Conservation (phyloP, 352 stramenopile genomes). For the Ophiocytium majus region DNA sequence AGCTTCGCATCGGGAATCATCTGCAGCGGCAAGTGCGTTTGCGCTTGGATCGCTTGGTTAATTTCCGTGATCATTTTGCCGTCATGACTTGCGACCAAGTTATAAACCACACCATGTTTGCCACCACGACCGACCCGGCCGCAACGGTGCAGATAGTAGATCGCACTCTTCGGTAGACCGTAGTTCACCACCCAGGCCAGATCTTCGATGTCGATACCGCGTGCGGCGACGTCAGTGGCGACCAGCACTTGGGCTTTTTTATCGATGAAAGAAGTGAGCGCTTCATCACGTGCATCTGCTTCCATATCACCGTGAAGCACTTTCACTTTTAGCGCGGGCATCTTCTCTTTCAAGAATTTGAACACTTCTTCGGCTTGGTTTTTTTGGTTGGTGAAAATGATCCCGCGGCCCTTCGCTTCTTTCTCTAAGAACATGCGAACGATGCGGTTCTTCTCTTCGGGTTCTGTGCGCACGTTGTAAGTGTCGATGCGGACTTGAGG, state of each 20-base stretch:
- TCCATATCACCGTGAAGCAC: background rate
- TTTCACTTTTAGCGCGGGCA: conserved; percentile 11
- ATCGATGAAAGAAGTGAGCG: background rate
- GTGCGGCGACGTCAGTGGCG: conserved; percentile 86
- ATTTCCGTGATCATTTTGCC: background rate
- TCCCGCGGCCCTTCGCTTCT: background rate
- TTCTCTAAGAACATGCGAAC: conserved; percentile 12
- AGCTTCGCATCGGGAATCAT: conserved; percentile 2
- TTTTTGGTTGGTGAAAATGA: conserved; percentile 16
- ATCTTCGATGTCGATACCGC: conserved; percentile 79
- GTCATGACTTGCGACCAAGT: background rate
- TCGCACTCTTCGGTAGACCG: background rate
- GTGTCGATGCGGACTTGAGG: background rate
- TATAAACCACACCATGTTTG: background rate
- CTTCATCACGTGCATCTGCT: background rate
- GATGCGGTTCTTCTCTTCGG: background rate
- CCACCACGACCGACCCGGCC: background rate
- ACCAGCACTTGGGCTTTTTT: conserved; percentile 67
- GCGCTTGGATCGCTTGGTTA: background rate
- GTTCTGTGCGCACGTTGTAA: background rate
- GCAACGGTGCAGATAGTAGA: conserved; percentile 10
- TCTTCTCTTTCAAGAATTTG: background rate
- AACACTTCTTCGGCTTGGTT: conserved; percentile 2
- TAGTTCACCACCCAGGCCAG: background rate
- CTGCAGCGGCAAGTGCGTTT: background rate